Percentiles rank a stretch among this genome's conserved stretches.
Evolutionary conservation across 2,329 filamentous ascomycete genomes (phyloP).

Genomic region (Lecanoromycetidae sp.): DNA sequence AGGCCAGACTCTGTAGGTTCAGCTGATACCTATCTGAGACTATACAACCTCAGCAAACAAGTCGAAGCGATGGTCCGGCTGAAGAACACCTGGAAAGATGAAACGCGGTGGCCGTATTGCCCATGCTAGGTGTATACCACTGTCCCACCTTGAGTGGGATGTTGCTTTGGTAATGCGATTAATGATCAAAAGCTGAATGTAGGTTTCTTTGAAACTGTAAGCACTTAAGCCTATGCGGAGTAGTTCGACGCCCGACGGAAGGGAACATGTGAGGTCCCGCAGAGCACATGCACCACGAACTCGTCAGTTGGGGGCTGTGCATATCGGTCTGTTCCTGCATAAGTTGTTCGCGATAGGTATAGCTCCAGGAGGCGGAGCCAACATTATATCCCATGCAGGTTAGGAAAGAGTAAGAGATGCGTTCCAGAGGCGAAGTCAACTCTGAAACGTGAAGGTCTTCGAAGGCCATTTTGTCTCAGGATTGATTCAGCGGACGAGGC

Average conservation of each 20-base stretch:
- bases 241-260: background rate
- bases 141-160: no score
- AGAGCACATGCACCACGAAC: no score
- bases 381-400: background rate
- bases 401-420: background rate
- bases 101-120: no score
- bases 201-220: no score
- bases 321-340: constrained; percentile 8
- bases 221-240: background rate
- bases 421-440: constrained; percentile 4
- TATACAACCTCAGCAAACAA: no score
- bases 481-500: background rate
- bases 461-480: constrained; percentile 9
- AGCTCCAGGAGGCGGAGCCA: constrained; percentile 3
- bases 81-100: no score
- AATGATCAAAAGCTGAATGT: background rate
- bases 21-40: background rate
- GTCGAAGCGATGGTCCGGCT: no score
- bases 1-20: background rate
- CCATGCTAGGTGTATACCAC: no score
- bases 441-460: constrained; percentile 8
- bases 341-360: background rate
- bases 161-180: no score
- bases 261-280: background rate
- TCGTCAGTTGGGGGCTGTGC: constrained; percentile 9